These are phyloP conservation scores for Lepidium africanum DNA, from an alignment of 345 rosid species.

Conservation along the genomic window DNA sequence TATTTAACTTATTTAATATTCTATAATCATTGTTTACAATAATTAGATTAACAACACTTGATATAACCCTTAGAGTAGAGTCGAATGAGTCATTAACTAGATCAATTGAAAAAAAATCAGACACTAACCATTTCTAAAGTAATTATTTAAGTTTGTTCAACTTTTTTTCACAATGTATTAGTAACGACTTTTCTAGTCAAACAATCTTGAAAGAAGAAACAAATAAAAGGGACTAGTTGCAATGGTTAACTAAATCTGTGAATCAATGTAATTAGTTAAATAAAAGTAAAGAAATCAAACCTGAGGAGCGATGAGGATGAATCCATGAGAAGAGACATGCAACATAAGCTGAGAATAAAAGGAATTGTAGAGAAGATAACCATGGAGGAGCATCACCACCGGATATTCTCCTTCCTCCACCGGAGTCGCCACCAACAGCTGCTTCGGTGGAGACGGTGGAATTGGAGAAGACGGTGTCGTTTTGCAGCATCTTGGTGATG, in stretches of 20 bases:
- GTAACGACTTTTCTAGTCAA: no score
- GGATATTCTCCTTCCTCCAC: constrained; percentile 64
- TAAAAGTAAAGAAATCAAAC: constrained; percentile 14
- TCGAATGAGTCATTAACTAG: no score
- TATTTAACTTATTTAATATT: no score
- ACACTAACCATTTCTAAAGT: no score
- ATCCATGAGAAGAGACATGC: constrained; percentile 90
- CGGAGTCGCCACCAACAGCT: constrained; percentile 61
- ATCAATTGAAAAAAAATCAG: no score
- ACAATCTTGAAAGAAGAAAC: not conserved
- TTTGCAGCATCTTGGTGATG: constrained; percentile 20
- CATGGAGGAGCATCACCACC: constrained; percentile 67
- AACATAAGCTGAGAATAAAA: constrained; percentile 86
- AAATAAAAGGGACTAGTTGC: not conserved
- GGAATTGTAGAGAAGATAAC: constrained; percentile 65
- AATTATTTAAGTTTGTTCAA: no score
- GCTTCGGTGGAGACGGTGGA: constrained; percentile 44
- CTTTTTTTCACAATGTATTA: no score
- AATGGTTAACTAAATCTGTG: not conserved
- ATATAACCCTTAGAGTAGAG: no score
- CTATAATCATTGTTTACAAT: no score
- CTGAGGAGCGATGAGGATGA: constrained; percentile 87
- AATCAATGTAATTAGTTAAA: not conserved
- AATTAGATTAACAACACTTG: no score
- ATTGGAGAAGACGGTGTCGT: not conserved